Evolutionary conservation across 1,139 yeast genomes (phyloP), one percentile per base, ranked within the genome.

Genomic region (Geotrichum klebahnii): DNA sequence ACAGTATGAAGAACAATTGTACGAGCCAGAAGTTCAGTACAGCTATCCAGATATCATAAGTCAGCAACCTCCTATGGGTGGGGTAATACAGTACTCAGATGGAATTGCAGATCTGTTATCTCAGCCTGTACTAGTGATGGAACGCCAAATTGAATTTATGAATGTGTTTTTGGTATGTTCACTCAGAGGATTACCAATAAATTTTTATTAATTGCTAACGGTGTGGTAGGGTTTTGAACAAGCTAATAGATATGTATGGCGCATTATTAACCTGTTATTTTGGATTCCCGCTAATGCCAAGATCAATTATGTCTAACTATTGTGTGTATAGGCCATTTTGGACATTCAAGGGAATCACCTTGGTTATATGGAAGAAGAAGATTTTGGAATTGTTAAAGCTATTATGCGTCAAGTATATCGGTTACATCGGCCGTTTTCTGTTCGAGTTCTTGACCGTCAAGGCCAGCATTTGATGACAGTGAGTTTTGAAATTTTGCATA

Each of bases 91-190:
- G 4, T 73, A 72, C 1, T 67, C 74, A 17, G 87, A 82, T 61
- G 80, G 82, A 0, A 72, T 82, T 28, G 74, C 75, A 38, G 72
- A 73, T 34, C 69, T 86, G 12, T 67, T 88, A 38, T 74, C 76
- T 41, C 88, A 86, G 61, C 97, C 97, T 0, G 84, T 92, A 3
- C 67, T 92, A 32, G 89, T 90, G 1, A 79, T 92, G 48, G 96
- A 90, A 64, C 76, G 98, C 52, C 85, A 87, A 62, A 72, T 92
- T 34, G 97, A 92, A 67, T 76, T 84, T 70, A 82, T 88, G 88
- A 90, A 88, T 62, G 73, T 92, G 14, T 77, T 89, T 49, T 64
- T 90, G 33, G 54, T 51, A 48, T 9, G 58, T 56, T 14, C 26
- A 14, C 37, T 50, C 40, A n/a, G 10, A 16, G 4, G 34, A 19